Evolutionary conservation across 2,329 filamentous ascomycete species (phyloP).

Genomic region (Fusarium odoratissimum): DNA sequence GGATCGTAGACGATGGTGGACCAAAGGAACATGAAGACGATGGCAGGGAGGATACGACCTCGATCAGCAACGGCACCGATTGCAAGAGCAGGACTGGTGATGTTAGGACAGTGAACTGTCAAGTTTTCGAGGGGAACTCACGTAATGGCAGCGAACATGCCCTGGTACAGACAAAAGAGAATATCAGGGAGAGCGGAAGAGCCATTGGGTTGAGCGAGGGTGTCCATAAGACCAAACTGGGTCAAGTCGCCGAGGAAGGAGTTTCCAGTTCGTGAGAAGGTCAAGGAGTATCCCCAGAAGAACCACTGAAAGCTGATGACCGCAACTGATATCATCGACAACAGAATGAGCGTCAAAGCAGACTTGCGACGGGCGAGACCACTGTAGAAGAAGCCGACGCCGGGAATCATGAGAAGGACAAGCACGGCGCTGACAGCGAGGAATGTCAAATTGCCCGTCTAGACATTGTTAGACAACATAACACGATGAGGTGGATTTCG

Average conservation of each 20-base stretch:
- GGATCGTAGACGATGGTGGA: conserved; percentile 78
- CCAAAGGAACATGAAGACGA: conserved; percentile 78
- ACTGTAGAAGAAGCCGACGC: conserved; percentile 95
- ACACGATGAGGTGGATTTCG: background rate
- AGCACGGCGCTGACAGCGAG: conserved; percentile 80
- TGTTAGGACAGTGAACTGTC: background rate
- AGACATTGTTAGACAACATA: background rate
- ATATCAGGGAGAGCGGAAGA: conserved; percentile 80
- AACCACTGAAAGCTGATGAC: conserved; percentile 93
- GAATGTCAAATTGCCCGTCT: conserved; percentile 87
- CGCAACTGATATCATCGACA: conserved; percentile 83
- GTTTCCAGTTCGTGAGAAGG: conserved; percentile 84
- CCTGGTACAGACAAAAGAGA: conserved; percentile 86
- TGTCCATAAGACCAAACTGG: conserved; percentile 85
- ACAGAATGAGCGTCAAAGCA: conserved; percentile 85
- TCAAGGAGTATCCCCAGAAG: conserved; percentile 91
- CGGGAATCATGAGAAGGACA: conserved; percentile 92
- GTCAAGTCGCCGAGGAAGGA: conserved; percentile 81
- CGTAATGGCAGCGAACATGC: conserved; percentile 92
- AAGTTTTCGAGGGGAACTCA: conserved; percentile 57
- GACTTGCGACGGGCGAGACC: conserved; percentile 91
- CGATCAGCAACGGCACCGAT: conserved; percentile 71
- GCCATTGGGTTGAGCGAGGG: conserved; percentile 80
- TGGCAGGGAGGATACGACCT: conserved; percentile 69
- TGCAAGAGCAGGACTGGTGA: conserved; percentile 64